A percentile compares a stretch with the other conserved stretches of the same genome.
Conservation (phyloP, 2,329 filamentous ascomycete genomes). For the Pseudogymnoascus sp. region DNA sequence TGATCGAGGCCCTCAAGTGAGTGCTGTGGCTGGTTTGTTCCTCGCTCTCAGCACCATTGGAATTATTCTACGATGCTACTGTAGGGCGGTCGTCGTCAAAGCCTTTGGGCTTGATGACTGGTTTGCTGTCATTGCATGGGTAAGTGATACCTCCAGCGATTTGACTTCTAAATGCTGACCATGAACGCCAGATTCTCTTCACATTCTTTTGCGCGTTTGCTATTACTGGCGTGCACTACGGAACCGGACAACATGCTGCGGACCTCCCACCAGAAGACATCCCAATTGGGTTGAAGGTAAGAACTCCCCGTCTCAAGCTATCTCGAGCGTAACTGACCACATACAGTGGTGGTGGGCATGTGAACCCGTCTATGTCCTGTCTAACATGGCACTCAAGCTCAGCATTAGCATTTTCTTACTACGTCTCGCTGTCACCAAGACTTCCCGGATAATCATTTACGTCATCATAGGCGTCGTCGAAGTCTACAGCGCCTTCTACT, state of each 20-base stretch:
- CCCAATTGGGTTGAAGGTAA: conserved; percentile 23
- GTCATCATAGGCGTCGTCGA: conserved; percentile 26
- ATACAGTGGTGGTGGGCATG: conserved; percentile 30
- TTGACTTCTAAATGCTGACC: neutral
- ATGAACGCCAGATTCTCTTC: conserved; percentile 8
- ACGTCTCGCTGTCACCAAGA: conserved; percentile 27
- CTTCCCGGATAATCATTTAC: conserved; percentile 30
- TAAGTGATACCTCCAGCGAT: conserved; percentile 21
- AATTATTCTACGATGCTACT: conserved; percentile 36
- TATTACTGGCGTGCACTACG: conserved; percentile 20
- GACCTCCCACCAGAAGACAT: conserved; percentile 17
- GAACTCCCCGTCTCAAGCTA: neutral
- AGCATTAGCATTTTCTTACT: conserved; percentile 34
- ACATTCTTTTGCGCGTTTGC: conserved; percentile 19
- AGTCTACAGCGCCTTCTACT: conserved; percentile 29
- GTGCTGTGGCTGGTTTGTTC: conserved; percentile 23
- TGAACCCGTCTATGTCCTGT: conserved; percentile 33
- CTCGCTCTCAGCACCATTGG: conserved; percentile 31
- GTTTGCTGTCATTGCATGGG: conserved; percentile 39
- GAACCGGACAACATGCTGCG: conserved; percentile 21
- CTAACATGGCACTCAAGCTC: conserved; percentile 32
- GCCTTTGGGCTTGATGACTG: conserved; percentile 39
- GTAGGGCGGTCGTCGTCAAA: conserved; percentile 36
- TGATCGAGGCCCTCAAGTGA: conserved; percentile 11
- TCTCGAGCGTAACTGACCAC: neutral